Evolutionary conservation across 345 rosid genomes (phyloP).

Genomic region (Brassica rapa): DNA sequence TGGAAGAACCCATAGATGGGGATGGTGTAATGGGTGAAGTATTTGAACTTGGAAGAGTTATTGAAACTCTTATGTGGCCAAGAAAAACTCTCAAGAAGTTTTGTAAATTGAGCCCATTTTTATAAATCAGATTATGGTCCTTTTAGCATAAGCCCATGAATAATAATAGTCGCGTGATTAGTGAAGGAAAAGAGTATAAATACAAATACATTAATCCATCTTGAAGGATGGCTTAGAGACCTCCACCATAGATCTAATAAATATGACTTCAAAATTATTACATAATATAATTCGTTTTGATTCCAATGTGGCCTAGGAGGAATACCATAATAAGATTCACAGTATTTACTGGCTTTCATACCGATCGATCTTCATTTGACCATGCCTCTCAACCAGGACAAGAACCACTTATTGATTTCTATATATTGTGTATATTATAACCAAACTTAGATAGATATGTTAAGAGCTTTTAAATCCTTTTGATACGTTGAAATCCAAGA

Average conservation of each 20-base stretch:
- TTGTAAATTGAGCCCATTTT: no score
- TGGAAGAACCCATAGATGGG: no score
- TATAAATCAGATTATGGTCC: no score
- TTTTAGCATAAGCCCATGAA: no score
- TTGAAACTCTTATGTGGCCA: no score
- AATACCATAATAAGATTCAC: background rate
- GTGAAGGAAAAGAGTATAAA: background rate
- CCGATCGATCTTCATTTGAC: background rate
- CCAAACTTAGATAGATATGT: constrained; percentile 20
- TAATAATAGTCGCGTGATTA: no score
- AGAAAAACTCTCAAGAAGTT: no score
- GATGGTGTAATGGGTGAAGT: no score
- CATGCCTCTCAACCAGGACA: constrained; percentile 3
- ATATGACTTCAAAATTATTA: background rate
- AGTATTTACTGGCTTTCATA: background rate
- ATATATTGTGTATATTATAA: background rate
- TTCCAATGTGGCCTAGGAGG: background rate
- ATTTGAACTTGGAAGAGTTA: no score
- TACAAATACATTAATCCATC: background rate
- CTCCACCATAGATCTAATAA: background rate
- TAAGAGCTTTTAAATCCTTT: constrained; percentile 25
- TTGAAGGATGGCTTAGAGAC: background rate
- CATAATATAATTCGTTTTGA: background rate
- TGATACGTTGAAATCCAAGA: constrained; percentile 45
- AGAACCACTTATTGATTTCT: constrained; percentile 6